phyloP scores from a whole-genome alignment of 148 eudicot species.

The Dianthus caryophyllus region DNA sequence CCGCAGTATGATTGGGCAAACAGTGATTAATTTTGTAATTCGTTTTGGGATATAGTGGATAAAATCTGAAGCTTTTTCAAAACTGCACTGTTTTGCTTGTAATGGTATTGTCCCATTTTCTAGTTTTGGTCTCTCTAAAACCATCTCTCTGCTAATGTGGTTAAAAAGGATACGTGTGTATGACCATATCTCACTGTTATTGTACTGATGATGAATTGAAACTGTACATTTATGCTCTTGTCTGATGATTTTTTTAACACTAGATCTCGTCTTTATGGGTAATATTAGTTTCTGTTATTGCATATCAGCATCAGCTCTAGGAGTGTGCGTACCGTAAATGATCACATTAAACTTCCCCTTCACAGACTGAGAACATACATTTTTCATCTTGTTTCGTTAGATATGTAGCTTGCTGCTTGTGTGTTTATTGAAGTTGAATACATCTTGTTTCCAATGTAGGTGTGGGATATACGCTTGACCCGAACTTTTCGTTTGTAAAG shows the following conservation, averaged over 20 bases:
- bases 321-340: too few relatives aligned
- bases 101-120: background rate
- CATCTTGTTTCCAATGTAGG: conserved; percentile 33
- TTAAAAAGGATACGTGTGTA: background rate
- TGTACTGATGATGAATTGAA: background rate
- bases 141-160: background rate
- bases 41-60: background rate
- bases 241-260: background rate
- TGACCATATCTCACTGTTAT: too few relatives aligned
- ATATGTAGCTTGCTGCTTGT: background rate
- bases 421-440: background rate
- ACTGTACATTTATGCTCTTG: background rate
- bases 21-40: background rate
- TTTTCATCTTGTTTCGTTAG: background rate
- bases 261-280: background rate
- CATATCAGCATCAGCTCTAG: too few relatives aligned
- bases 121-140: background rate
- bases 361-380: too few relatives aligned
- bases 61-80: background rate
- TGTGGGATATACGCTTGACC: conserved; percentile 79
- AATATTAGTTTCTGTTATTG: too few relatives aligned
- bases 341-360: too few relatives aligned
- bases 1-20: background rate
- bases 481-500: conserved; percentile 84
- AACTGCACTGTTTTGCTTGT: background rate